Base-by-base conservation (phyloP, 2,329 filamentous ascomycete genomes). In the Biscogniauxia mediterranea region DNA sequence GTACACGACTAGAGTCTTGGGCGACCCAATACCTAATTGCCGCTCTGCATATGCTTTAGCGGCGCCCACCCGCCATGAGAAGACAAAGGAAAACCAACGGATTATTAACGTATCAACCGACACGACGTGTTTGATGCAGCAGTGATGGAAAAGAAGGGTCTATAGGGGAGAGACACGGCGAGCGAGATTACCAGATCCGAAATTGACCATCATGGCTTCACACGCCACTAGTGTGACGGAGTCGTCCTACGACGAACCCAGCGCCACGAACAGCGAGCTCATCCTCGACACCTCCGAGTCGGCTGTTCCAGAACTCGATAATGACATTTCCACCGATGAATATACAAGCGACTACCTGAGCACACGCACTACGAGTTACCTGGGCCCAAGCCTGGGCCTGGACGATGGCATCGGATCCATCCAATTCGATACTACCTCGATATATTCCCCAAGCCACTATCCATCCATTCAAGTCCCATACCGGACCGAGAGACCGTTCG, bases 381-480 rank as follows among this genome's bases (percentile, higher is more conserved):
- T 68, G 8, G 68, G 65, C n/a, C 65, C 64, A 19, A 56, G 69
- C 19, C 54, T 70, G 56, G 70, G 66, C 42, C 58, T 64, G 5
- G 62, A 66, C 26, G 68, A 70, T 52, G 70, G 67, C 49, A 63
- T 64, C 52, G 66, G 61, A 25, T 56, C 67, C 1, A 66, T 62
- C 51, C 61, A 66, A 19, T 63, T 69, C 51, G 80, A 83, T 54
- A 77, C 79, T 46, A 70, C 71, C n/a, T 81, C 80, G 5, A 65
- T 79, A 15, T 81, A 81, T 61, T 73, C 80, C 8, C 69, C 72
- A 38, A 78, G 75, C 59, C 74, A 76, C 53, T 79, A 79, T 62
- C 78, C 76, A 2, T 68, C 71, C 17, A 66, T 76, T n/a, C 64
- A 75, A 21, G 67, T 71, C 51, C 68, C 73, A 25, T 75, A 77